These are phyloP conservation scores for Aspergillus diversus DNA, from an alignment of 495 filamentous ascomycete species.

Conservation along the genomic window DNA sequence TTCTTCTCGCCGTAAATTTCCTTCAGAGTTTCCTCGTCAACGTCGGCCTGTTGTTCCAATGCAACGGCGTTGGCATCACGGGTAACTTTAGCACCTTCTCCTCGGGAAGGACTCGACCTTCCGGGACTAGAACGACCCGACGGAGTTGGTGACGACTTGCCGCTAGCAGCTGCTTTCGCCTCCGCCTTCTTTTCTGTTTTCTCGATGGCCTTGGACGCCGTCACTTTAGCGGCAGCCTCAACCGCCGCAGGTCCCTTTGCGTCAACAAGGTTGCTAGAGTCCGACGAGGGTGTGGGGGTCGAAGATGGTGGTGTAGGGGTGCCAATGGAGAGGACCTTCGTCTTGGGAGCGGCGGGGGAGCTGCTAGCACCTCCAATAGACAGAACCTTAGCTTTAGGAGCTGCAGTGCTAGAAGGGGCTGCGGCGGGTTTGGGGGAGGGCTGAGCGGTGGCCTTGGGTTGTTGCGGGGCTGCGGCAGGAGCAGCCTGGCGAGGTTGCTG, in stretches of 20 bases:
- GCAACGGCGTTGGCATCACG: conserved; percentile 83
- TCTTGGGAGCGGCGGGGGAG: conserved; percentile 57
- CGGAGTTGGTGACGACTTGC: conserved; percentile 74
- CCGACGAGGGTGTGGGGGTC: conserved; percentile 40
- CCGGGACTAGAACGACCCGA: conserved; percentile 78
- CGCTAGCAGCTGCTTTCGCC: conserved; percentile 54
- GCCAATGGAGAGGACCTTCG: conserved; percentile 71
- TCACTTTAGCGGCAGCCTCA: conserved; percentile 66
- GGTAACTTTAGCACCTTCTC: conserved; percentile 53
- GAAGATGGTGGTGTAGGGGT: conserved; percentile 43
- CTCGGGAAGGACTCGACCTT: conserved; percentile 51
- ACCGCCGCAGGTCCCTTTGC: conserved; percentile 55
- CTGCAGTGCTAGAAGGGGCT: conserved; percentile 46
- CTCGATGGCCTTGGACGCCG: conserved; percentile 80
- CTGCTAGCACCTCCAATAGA: conserved; percentile 59
- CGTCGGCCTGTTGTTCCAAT: conserved; percentile 84
- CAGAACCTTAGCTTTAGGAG: conserved; percentile 71
- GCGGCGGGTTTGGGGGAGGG: conserved; percentile 36
- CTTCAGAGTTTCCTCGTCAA: conserved; percentile 87
- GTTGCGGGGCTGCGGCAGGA: conserved; percentile 38
- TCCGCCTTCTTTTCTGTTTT: conserved; percentile 67
- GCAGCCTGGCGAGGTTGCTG: conserved; percentile 64
- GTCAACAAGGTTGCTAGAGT: conserved; percentile 55
- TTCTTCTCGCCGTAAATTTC: conserved; percentile 90
- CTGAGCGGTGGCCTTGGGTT: conserved; percentile 38